These are phyloP conservation scores for Penicillium sp. DNA, from an alignment of 2,329 filamentous ascomycete species.

Conservation along the genomic window DNA sequence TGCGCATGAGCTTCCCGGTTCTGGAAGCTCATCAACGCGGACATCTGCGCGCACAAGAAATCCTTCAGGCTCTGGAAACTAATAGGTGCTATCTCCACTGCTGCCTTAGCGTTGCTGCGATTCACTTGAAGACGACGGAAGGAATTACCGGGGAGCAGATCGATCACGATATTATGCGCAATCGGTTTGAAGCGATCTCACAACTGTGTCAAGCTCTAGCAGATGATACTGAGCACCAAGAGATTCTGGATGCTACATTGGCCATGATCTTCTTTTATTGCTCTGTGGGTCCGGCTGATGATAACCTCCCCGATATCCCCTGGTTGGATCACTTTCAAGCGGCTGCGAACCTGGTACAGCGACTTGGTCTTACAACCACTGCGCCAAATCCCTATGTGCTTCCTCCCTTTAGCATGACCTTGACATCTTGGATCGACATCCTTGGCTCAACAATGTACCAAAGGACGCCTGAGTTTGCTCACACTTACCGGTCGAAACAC, in stretches of 20 bases:
- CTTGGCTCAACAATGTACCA: slow-evolving; percentile 92
- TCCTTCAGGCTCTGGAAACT: slow-evolving; percentile 83
- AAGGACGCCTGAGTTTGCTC: slow-evolving; percentile 82
- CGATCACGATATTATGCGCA: slow-evolving; percentile 89
- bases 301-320: slow-evolving; percentile 85
- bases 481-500: slow-evolving; percentile 95
- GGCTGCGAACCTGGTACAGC: slow-evolving; percentile 80
- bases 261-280: slow-evolving; percentile 97
- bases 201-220: slow-evolving; percentile 82
- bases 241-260: slow-evolving; percentile 89
- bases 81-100: slow-evolving; percentile 96
- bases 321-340: slow-evolving; percentile 98
- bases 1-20: slow-evolving; percentile 89
- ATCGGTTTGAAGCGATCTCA: slow-evolving; percentile 85
- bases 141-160: slow-evolving; percentile 72
- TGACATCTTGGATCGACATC: slow-evolving; percentile 93
- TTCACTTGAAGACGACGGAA: slow-evolving; percentile 84
- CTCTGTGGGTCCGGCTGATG: slow-evolving; percentile 83
- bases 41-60: slow-evolving; percentile 77
- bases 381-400: slow-evolving; percentile 67
- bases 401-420: slow-evolving; percentile 91
- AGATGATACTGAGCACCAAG: slow-evolving; percentile 78
- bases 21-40: slow-evolving; percentile 89
- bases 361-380: slow-evolving; percentile 75
- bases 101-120: slow-evolving; percentile 89